Base-by-base conservation (phyloP, 805 yeast species). In the Nakazawaea pomicola region DNA sequence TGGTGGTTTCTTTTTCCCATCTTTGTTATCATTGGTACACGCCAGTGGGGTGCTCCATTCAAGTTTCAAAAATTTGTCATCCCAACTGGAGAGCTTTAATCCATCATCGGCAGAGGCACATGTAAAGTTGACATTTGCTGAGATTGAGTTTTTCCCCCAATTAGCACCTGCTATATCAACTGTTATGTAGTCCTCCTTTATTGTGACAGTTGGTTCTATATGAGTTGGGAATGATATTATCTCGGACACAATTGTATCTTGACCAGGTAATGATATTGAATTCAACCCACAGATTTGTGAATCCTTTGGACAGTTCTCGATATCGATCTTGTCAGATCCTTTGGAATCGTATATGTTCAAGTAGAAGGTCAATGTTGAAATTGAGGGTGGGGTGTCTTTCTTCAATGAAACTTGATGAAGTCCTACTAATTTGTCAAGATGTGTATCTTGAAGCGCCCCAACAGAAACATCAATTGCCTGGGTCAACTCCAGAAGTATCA, bases 281-380 rank as follows among this genome's bases (percentile, higher is more conserved):
- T 83, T 79, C 14, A 83, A 54, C 2, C 95, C 96, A 60, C 99
- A 91, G 7, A 90, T 57, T 48, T 84, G 85, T 1, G 90, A 76
- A 47, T 82, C 79, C 35, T 64, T 63, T 0, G 89, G 82, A 61
- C 97, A 90, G 21, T 68, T 68, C 8, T 68, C 64, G 7, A 65
- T 56, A 0, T 60, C 56, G 3, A 51, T 55, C 9, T 62, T 59
- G 8, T 56, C 60, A 9, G 54, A 54, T 16, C 53, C 45, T 17
- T 59, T 54, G 24, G 59, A 46, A 25, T 63, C 54, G 24, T 60
- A 56, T 7, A 88, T 66, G 38, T 87, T 83, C 28, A 90, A 48
- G 52, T 70, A 77, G 90, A 96, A 86, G 3, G 75, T 68, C 25
- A 69, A 60, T 37, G 65, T 70, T 1, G 84, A 76, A 24, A 59